Percentiles rank a stretch among this genome's conserved stretches.
Evolutionary conservation across 2,329 filamentous ascomycete genomes (phyloP).

Genomic region (Xylaria sp.): DNA sequence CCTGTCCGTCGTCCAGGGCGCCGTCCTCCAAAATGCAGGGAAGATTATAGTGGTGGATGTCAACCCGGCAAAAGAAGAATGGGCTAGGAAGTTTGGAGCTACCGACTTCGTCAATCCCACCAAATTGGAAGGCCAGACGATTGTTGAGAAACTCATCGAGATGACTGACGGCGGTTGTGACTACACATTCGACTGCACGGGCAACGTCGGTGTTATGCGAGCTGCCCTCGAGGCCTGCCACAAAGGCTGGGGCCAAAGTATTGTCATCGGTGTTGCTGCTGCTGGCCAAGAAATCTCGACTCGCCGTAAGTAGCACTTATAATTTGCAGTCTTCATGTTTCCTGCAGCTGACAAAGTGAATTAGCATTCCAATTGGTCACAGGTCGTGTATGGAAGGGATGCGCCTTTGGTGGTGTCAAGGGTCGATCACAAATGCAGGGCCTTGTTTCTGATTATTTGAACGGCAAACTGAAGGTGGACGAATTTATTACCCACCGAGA

Average conservation of each 20-base stretch:
- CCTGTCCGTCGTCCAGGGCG: slow-evolving; percentile 93
- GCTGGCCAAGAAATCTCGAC: slow-evolving; percentile 96
- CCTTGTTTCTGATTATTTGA: slow-evolving; percentile 89
- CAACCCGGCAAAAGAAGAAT: slow-evolving; percentile 90
- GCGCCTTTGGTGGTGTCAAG: slow-evolving; percentile 98
- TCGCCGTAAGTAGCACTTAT: slow-evolving; percentile 72
- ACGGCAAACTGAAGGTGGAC: slow-evolving; percentile 92
- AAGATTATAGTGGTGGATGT: slow-evolving; percentile 80
- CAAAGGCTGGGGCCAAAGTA: slow-evolving; percentile 98
- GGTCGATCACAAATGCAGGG: slow-evolving; percentile 90
- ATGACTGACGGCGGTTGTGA: slow-evolving; percentile 98
- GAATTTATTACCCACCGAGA: slow-evolving; percentile 99
- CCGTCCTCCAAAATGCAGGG: slow-evolving; percentile 81
- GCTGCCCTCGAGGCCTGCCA: slow-evolving; percentile 96
- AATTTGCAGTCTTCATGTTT: background rate
- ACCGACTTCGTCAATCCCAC: slow-evolving; percentile 97
- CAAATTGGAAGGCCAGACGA: slow-evolving; percentile 79
- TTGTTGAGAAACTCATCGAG: slow-evolving; percentile 93
- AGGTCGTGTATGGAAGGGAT: slow-evolving; percentile 96
- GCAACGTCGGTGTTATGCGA: slow-evolving; percentile 92
- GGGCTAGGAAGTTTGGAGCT: slow-evolving; percentile 93
- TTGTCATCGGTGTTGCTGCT: slow-evolving; percentile 96
- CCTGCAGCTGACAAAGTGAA: slow-evolving; percentile 37
- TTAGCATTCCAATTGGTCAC: slow-evolving; percentile 98
- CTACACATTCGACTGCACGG: slow-evolving; percentile 99